Evolutionary conservation across 2,329 filamentous ascomycete species (phyloP), one percentile per base, ranked within the genome.

Genomic region (Aspergillus oerlinghausenensis): DNA sequence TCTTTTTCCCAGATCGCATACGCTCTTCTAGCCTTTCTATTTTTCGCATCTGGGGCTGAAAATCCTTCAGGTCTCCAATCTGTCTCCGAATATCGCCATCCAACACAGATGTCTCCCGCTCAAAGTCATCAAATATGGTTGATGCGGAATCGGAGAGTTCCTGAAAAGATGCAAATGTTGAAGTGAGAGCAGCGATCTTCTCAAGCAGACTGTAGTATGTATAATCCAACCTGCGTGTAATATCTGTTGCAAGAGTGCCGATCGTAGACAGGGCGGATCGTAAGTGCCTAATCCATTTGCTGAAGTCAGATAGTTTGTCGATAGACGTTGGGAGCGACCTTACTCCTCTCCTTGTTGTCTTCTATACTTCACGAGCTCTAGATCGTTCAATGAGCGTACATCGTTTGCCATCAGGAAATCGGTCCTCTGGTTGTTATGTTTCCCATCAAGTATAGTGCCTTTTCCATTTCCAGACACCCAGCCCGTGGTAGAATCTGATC

Each of bases 261-360:
- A 77, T 69, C 2, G 69, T 64, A 9, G 67, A 63, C 28, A 78
- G 64, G 17, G 71, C 67, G 19, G 66, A 67, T 9, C 71, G 72
- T 26, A 75, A 60, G 54, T 66, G 67, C 52, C 67, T 73, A 51
- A 38, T 11, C 47, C 11, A 47, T 14, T 21, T 10, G n/a, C 47
- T 56, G 42, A 63, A 53, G 38, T 50, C 28, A 32, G 49, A 51
- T 28, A 58, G 21, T n/a, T 21, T 9, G 26, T 28, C 5, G 4
- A 43, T 26, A 40, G 26, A 2, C 23, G 7, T 4, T 51, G 19
- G 49, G 87, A 11, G 48, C 3, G 8, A 85, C 9, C 87, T 71
- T 85, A 92, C 69, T 86, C 84, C 65, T 92, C 89, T 56, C 86
- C 84, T 69, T 87, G 84, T 72, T 90, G 91, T 88, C 93, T 94